These are phyloP conservation scores for Schizophyllum commune DNA, from an alignment of 1,284 basidiomycete species.

Conservation along the genomic window DNA sequence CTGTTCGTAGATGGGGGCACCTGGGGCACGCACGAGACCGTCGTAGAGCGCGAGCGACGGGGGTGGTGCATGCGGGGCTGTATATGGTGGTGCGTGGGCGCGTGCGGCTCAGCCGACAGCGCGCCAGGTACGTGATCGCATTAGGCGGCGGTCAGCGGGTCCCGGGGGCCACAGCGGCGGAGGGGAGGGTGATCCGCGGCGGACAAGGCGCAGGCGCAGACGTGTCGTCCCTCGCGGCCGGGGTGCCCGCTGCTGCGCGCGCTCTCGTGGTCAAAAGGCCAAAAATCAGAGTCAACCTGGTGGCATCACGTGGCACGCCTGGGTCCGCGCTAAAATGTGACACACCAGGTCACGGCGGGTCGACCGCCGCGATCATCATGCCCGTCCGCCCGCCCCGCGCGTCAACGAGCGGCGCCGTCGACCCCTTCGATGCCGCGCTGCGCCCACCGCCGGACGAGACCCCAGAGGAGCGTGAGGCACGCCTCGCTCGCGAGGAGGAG, in stretches of 20 bases:
- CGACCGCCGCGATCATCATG: not conserved
- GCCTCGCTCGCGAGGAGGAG: constrained; percentile 52
- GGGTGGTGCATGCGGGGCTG: not conserved
- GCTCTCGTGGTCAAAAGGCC: not conserved
- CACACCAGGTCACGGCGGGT: not conserved
- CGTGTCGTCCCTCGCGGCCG: not conserved
- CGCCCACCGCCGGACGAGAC: constrained; percentile 58
- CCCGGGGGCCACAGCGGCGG: not conserved
- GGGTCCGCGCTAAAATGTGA: not conserved
- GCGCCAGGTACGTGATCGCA: not conserved
- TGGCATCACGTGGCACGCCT: not conserved
- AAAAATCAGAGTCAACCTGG: not conserved
- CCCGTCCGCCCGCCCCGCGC: not conserved
- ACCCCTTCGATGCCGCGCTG: constrained; percentile 59
- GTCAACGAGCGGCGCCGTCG: constrained; percentile 24
- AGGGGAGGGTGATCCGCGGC: not conserved
- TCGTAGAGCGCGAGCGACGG: not conserved
- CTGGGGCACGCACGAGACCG: not conserved
- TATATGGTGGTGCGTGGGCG: not conserved
- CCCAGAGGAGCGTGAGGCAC: constrained; percentile 39
- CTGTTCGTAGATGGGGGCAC: not conserved
- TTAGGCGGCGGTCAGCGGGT: not conserved
- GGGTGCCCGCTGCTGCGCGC: not conserved
- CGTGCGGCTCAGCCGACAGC: not conserved
- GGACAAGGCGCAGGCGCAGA: not conserved